Evolutionary conservation across 1,284 basidiomycete genomes (phyloP), one percentile per base, ranked within the genome.

Genomic region (Rhizoctonia solani): DNA sequence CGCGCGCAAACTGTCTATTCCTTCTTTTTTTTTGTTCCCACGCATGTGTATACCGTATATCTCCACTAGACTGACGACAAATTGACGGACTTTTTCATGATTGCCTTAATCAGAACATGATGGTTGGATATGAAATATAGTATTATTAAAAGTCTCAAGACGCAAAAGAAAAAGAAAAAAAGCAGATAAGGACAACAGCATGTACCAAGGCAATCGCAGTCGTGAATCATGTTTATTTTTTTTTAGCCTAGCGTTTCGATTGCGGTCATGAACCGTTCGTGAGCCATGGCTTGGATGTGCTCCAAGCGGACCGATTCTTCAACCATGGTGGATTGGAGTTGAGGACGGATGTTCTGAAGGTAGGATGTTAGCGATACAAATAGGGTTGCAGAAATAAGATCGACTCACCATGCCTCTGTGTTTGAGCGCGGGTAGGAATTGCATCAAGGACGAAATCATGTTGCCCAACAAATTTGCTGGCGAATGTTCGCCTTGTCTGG

Each of bases 391-490:
- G 3, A 46, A 53, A 67, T 56, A 41, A 21, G n/a, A n/a, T n/a
- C n/a, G n/a, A 81, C 86, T 70, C 71, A 90, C 89, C 75, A 88
- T 74, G n/a, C 81, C 80, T 11, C 84, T 76, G 6, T 87, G 86
- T 66, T 81, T 82, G 54, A 84, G 78, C 67, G 81, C 82, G 71
- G 89, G 86, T 32, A 88, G 80, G 41, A 84, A 79, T 30, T 77
- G 77, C 55, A 90, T 82, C 68, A 94, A 74, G 14, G 81, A 81
- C 1, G 83, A 81, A 42, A 87, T 83, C 87, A 93, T 93, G 72
- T 88, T 87, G 25, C 87, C 83, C 32, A 90, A 1, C 90, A 90
- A 11, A 88, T 87, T 55, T 73, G 75, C 73, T 90, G 88, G 53
- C 85, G 81, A 16, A 81, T 76, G 71, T 90, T 85, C 23, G 78